Conservation (phyloP, 805 yeast species). For the Lachancea fermentati region DNA sequence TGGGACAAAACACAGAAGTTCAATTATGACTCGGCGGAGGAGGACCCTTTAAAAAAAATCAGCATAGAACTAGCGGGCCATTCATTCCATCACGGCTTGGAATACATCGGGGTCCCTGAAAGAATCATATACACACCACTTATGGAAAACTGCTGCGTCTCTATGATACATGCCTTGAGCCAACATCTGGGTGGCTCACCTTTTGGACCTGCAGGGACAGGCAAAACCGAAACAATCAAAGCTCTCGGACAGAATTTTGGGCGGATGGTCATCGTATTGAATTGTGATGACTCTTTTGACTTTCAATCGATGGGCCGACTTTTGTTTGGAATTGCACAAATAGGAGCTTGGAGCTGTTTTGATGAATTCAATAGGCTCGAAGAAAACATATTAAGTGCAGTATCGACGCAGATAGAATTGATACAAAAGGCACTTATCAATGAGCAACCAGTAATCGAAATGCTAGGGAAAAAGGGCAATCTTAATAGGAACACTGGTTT, state of each 20-base stretch:
- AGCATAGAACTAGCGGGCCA: conserved; percentile 49
- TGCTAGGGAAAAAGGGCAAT: conserved; percentile 38
- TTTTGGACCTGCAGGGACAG: conserved; percentile 96
- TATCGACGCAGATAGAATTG: conserved; percentile 70
- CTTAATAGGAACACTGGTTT: conserved; percentile 56
- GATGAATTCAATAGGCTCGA: conserved; percentile 88
- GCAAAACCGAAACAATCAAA: conserved; percentile 88
- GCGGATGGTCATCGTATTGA: conserved; percentile 74
- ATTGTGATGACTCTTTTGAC: conserved; percentile 88
- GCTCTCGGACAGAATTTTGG: conserved; percentile 79
- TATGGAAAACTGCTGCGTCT: conserved; percentile 53
- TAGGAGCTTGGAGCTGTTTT: conserved; percentile 94
- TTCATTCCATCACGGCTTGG: conserved; percentile 63
- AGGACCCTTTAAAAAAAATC: conserved; percentile 34
- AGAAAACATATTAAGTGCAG: conserved; percentile 69
- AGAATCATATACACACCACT: conserved; percentile 74
- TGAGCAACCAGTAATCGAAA: conserved; percentile 24
- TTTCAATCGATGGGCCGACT: conserved; percentile 73
- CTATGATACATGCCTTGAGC: conserved; percentile 69
- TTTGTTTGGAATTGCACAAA: conserved; percentile 67
- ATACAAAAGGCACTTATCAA: conserved; percentile 52
- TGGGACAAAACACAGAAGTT: conserved; percentile 56
- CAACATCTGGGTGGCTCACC: conserved; percentile 84
- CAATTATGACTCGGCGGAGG: conserved; percentile 29
- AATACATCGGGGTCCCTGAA: conserved; percentile 71